Evolutionary conservation across 1,139 yeast species (phyloP), one percentile per base, ranked within the genome.

Genomic region (Geotrichum bryndzae): DNA sequence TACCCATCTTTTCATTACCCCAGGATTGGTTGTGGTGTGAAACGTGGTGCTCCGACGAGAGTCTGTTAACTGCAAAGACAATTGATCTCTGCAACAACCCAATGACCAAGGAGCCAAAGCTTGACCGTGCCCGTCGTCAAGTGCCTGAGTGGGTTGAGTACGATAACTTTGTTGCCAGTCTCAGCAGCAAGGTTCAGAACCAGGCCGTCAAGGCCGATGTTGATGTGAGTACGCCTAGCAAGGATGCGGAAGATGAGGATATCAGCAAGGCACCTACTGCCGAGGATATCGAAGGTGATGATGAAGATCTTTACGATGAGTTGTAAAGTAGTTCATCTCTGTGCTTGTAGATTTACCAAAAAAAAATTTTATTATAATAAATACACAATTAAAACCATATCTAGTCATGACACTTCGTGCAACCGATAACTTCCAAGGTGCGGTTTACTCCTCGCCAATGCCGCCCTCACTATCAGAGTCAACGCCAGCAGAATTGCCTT

Each of bases 21-120:
- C 88, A 87, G 68, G 90, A 88, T 56, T 90, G 96, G 95, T 76
- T 89, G 51, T 90, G 96, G 96, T 90, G 96, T 74, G 96, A 90
- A 70, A 89, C 96, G 0, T 90, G 96, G 96, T 89, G 96, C 71
- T 79, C 85, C n/a, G 88, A 84, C 66, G 86, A 81, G 57, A 77
- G 82, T 35, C 74, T 87, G 63, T 70, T 70, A 57, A 76, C 75
- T 0, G 96, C 96, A 0, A 87, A 85, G 70, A 87, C 92, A 27
- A 87, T 90, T 66, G 96, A 90, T 71, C 76, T 90, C 67, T 90
- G 96, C 73, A 88, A 87, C 72, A 88, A 90, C 68, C 96, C 96
- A 1, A 73, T 87, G 64, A 86, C 94, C 0, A 86, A 86, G 67
- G 96, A 90, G 69, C 85, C 86, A 51, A 90, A 89, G 70, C 73